Evolutionary conservation across 2,329 filamentous ascomycete species (phyloP).

Genomic region (Raffaelea ambrosiae): DNA sequence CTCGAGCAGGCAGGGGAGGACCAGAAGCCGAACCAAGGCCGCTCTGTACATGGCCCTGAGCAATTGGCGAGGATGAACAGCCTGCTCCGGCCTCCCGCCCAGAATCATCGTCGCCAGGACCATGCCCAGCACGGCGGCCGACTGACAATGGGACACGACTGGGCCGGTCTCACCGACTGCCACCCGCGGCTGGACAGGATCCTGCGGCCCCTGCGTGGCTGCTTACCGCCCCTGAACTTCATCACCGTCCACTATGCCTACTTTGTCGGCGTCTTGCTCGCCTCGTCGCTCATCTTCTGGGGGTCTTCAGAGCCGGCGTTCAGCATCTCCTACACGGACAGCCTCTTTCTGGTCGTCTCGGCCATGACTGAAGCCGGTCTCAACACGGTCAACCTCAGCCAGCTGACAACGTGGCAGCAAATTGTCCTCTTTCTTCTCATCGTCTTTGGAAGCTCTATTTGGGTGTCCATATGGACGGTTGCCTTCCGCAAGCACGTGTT

Average conservation of each 20-base stretch:
- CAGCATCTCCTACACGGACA: conserved; percentile 52
- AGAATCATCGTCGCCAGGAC: no score
- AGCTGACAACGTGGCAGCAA: conserved; percentile 60
- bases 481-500: conserved; percentile 53
- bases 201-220: no score
- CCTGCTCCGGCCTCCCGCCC: no score
- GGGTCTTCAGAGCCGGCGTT: conserved; percentile 38
- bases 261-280: conserved; percentile 46
- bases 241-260: conserved; percentile 59
- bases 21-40: no score
- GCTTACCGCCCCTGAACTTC: conserved; percentile 44
- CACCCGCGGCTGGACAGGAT: conserved; percentile 1
- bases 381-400: conserved; percentile 53
- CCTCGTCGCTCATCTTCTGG: conserved; percentile 54
- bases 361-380: conserved; percentile 61
- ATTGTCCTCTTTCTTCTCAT: conserved; percentile 54
- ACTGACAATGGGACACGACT: neutral
- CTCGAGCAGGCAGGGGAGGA: no score
- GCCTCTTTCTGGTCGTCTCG: conserved; percentile 54
- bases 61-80: no score
- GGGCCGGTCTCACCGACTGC: conserved; percentile 9
- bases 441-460: conserved; percentile 54
- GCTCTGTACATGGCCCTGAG: no score
- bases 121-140: neutral
- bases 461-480: conserved; percentile 56